Conservation (phyloP, 768 basidiomycete genomes). For the Termitomyces sp. region DNA sequence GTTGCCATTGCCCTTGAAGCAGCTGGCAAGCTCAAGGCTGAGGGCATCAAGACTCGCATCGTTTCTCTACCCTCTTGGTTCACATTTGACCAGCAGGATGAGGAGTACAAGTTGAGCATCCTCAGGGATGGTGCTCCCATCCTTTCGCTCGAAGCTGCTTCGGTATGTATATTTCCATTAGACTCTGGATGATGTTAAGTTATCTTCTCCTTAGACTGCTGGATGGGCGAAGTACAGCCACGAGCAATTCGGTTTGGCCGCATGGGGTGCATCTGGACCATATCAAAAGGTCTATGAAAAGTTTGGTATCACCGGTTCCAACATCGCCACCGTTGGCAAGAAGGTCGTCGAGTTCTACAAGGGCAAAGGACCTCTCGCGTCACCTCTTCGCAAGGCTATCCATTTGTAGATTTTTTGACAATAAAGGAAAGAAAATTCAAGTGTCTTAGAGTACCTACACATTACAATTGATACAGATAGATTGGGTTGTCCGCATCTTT, state of each 20-base stretch:
- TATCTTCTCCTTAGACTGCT: slow-evolving; percentile 40
- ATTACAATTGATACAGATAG: background rate
- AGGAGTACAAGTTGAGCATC: slow-evolving; percentile 79
- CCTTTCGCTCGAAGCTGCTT: slow-evolving; percentile 82
- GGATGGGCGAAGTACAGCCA: slow-evolving; percentile 92
- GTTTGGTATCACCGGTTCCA: slow-evolving; percentile 77
- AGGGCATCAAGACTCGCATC: slow-evolving; percentile 78
- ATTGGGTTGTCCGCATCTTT: background rate
- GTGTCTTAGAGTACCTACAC: slow-evolving; percentile 5
- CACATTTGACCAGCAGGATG: slow-evolving; percentile 78
- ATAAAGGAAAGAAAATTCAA: background rate
- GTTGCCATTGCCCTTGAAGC: slow-evolving; percentile 87
- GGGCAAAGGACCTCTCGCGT: slow-evolving; percentile 69
- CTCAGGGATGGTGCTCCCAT: slow-evolving; percentile 88
- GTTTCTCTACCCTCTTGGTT: slow-evolving; percentile 91
- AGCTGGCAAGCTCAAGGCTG: slow-evolving; percentile 68
- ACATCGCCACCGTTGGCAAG: slow-evolving; percentile 78
- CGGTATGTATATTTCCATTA: slow-evolving; percentile 27
- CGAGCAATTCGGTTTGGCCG: slow-evolving; percentile 74
- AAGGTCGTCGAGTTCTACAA: slow-evolving; percentile 88
- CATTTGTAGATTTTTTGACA: slow-evolving; percentile 21
- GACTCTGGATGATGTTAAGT: slow-evolving; percentile 14
- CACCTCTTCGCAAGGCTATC: slow-evolving; percentile 76
- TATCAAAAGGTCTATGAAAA: slow-evolving; percentile 90
- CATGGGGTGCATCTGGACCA: slow-evolving; percentile 89